phyloP scores from a whole-genome alignment of 129 eudicot species.

The Lonicera japonica region DNA sequence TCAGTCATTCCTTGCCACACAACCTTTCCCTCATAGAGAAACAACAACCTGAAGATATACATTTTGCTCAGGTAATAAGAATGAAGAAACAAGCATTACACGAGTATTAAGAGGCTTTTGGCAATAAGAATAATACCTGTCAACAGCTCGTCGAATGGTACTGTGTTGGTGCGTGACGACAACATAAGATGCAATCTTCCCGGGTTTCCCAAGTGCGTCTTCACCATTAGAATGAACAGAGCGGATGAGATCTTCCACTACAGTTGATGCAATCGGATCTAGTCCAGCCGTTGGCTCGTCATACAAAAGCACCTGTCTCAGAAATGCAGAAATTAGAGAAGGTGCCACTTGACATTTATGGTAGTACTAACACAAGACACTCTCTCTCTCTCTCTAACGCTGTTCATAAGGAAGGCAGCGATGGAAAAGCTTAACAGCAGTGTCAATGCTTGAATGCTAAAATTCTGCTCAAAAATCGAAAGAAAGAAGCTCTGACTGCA shows the following conservation, averaged over 20 bases:
- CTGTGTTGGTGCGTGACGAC: constrained; percentile 98
- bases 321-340: constrained; percentile 9
- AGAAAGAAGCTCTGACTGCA: too few relatives aligned
- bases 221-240: constrained; percentile 80
- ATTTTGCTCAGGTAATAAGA: not conserved
- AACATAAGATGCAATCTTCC: constrained; percentile 81
- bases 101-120: constrained; percentile 1
- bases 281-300: constrained; percentile 99
- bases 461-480: too few relatives aligned
- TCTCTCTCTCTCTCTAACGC: too few relatives aligned
- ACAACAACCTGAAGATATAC: constrained; percentile 50
- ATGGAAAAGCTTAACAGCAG: too few relatives aligned
- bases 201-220: constrained; percentile 74
- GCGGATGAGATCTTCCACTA: constrained; percentile 95
- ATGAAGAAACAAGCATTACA: not conserved
- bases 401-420: too few relatives aligned
- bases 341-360: not conserved
- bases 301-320: constrained; percentile 75
- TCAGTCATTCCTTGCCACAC: constrained; percentile 96
- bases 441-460: too few relatives aligned
- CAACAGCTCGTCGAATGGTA: constrained; percentile 92
- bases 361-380: too few relatives aligned
- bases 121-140: constrained; percentile 45
- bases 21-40: constrained; percentile 87
- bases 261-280: constrained; percentile 98